Evolutionary conservation across 2,329 filamentous ascomycete genomes (phyloP), one percentile per base, ranked within the genome.

Genomic region (Waltergamsia citrina): DNA sequence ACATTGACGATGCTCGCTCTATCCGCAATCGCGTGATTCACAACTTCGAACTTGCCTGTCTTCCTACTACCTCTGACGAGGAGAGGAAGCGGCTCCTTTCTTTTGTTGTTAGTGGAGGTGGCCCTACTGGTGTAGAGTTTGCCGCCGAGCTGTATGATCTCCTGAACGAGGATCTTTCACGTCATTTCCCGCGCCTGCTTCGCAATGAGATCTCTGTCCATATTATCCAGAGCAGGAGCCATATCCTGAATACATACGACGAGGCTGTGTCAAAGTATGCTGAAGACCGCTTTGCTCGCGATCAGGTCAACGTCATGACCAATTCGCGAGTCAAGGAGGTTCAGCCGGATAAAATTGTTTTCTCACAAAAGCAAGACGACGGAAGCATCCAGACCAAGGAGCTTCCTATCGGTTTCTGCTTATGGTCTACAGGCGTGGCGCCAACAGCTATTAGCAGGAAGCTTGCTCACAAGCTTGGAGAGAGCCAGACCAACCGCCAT

Each of bases 161-260:
- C 56, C 69, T 98, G 12, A 98, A 98, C 51, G 93, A 98, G 56
- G 92, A 98, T 53, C 60, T 98, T 28, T 80, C 80, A 28, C 68
- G 71, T 34, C 77, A 83, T 47, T 98, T 94, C 57, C 92, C 92
- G 3, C 80, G 79, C 41, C 76, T 98, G 20, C 62, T 98, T n/a
- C 78, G 92, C 41, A 96, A 96, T 53, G 87, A 98, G 55, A 94
- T 98, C 32, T 96, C 92, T 0, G 90, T 98, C 2, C 93, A 98
- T 52, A 71, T 98, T 30, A 95, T 98, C 41, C 92, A 98, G 53
- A 94, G 86, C 49, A 77, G 92, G 38, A 80, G 83, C 26, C 92
- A 98, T 48, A 98, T 98, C 42, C 69, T 98, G 20, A 98, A 98
- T 63, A 98, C 92, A 1, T 98, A 98, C 53, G 92, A 98, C 44